Base-by-base conservation (phyloP, 768 basidiomycete genomes). In the Pleurotus salmoneostramineus region DNA sequence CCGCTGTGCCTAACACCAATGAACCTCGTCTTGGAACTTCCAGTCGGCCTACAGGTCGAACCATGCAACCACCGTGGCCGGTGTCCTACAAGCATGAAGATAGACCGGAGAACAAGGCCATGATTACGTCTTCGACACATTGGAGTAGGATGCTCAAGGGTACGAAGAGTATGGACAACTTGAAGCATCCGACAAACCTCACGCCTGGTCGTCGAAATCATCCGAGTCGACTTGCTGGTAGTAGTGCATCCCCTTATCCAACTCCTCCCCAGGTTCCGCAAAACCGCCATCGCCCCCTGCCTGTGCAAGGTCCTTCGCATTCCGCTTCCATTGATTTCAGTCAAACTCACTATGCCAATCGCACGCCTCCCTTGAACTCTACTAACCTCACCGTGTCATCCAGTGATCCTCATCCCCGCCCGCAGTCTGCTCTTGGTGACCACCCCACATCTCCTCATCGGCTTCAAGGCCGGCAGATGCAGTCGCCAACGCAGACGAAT, bases 361-460 rank as follows among this genome's bases (percentile, higher is more conserved):
- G 72, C 33, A 47, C 61, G 11, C 62, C 67, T 17, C 52, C 35
- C 47, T 50, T 58, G 32, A 59, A 60, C 52, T 62, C 58, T 6
- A 37, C 64, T 45, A 63, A 58, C 43, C 64, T 74, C 51, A 68
- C 77, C 56, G 79, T 81, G 12, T 77, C 83, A 5, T 74, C 66
- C 56, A 74, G 77, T 51, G 87, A 89, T 1, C 83, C 85, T 1
- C 81, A 78, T 64, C 78, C 82, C 15, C 80, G 88, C 37, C 84
- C 88, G 1, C 83, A 78, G 50, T 89, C 88, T 34, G 84, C 87
- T 10, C 66, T 78, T n/a, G 83, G 80, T 49, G 81, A 83, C 54
- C 65, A 76, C 12, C 63, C 73, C 37, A 69, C 72, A 4, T 75
- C 79, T 7, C 73, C 77, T 7, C 67, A 69, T 32, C 60, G 66